Conservation (phyloP, 306 rosid species). For the Pueraria montana region DNA sequence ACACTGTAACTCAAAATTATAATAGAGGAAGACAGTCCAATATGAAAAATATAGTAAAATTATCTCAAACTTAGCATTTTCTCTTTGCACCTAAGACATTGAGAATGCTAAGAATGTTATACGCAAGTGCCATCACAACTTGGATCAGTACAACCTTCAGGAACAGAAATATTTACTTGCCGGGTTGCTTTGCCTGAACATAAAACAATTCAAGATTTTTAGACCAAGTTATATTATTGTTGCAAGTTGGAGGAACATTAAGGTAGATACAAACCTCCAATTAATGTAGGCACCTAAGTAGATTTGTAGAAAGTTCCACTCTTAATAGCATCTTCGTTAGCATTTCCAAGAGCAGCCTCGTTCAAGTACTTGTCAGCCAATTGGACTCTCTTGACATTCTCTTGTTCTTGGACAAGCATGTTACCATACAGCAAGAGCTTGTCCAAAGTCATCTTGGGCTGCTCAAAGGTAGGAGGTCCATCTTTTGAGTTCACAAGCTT, state of each 20-base stretch:
- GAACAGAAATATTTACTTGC: conserved; percentile 62
- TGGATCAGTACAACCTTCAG: conserved; percentile 70
- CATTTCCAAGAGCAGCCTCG: conserved; percentile 80
- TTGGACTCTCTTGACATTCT: conserved; percentile 84
- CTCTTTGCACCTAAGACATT: conserved; percentile 45
- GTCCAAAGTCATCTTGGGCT: conserved; percentile 65
- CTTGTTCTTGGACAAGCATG: conserved; percentile 82
- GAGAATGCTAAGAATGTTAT: conserved; percentile 56
- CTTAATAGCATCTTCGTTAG: conserved; percentile 64
- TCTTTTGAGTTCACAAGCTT: conserved; percentile 83
- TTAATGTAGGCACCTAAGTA: not conserved
- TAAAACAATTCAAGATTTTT: not conserved
- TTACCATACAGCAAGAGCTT: conserved; percentile 67
- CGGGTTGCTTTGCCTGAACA: conserved; percentile 70
- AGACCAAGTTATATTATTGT: not conserved
- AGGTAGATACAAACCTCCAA: conserved; percentile 57
- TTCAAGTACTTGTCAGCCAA: conserved; percentile 79
- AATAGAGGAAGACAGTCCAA: conserved; percentile 49
- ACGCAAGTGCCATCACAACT: conserved; percentile 73
- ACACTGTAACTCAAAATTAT: conserved; percentile 54
- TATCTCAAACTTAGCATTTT: conserved; percentile 52
- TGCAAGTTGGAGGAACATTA: not conserved
- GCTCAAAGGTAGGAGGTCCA: conserved; percentile 75
- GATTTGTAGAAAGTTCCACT: conserved; percentile 58
- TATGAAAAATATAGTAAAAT: conserved; percentile 39